phyloP scores from a whole-genome alignment of 495 filamentous ascomycete genomes.

The Xylona heveae region DNA sequence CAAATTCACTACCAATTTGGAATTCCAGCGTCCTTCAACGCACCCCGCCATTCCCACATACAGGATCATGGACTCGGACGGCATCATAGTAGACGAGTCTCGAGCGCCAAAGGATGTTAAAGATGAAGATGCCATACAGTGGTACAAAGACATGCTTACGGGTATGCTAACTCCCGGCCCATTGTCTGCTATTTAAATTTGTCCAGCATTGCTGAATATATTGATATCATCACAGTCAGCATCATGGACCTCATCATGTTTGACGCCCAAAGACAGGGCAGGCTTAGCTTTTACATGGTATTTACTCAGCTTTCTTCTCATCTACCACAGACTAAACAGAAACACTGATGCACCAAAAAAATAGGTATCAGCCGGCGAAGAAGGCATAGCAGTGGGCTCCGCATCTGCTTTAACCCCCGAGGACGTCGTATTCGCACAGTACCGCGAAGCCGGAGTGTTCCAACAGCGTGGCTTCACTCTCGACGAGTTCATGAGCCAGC shows the following conservation, averaged over 20 bases:
- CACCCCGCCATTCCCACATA: slow-evolving; percentile 62
- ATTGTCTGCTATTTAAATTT: not conserved
- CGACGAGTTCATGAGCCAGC: slow-evolving; percentile 79
- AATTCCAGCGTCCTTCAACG: slow-evolving; percentile 47
- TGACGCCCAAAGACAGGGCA: slow-evolving; percentile 61
- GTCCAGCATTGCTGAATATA: slow-evolving; percentile 17
- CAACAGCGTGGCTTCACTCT: slow-evolving; percentile 75
- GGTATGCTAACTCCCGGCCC: slow-evolving; percentile 16
- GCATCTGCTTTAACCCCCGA: slow-evolving; percentile 60
- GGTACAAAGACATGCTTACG: slow-evolving; percentile 47
- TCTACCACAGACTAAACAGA: not conserved
- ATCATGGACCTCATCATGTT: slow-evolving; percentile 94
- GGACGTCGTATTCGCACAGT: slow-evolving; percentile 88
- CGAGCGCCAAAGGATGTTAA: slow-evolving; percentile 36
- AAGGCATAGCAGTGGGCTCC: slow-evolving; percentile 77
- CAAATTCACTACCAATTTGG: slow-evolving; percentile 62
- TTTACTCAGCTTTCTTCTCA: not conserved
- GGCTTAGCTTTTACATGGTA: slow-evolving; percentile 93
- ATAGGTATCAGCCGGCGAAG: slow-evolving; percentile 75
- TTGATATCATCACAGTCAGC: slow-evolving; percentile 27
- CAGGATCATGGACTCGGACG: slow-evolving; percentile 67
- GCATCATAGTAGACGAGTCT: slow-evolving; percentile 49
- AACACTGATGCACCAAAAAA: not conserved
- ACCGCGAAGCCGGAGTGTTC: slow-evolving; percentile 82
- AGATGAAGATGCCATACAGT: slow-evolving; percentile 42